Evolutionary conservation across 345 rosid species (phyloP).

Genomic region (Stellera chamaejasme): DNA sequence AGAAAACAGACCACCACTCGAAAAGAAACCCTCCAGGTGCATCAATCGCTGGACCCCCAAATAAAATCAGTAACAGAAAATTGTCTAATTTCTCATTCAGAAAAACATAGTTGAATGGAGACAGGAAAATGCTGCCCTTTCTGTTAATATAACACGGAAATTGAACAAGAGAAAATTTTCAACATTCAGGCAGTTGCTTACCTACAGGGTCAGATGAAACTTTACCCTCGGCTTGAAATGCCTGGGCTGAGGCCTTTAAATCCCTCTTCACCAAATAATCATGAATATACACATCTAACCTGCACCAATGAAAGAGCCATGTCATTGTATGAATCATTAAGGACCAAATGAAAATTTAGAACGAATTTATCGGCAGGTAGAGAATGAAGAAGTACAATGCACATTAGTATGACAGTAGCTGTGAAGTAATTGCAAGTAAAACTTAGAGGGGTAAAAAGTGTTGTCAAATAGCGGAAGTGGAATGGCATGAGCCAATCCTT

Average conservation of each 20-base stretch:
- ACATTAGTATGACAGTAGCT: background rate
- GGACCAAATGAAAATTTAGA: background rate
- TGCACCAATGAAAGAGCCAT: constrained; percentile 20
- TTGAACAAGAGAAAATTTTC: background rate
- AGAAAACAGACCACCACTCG: constrained; percentile 99
- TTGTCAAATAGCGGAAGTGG: background rate
- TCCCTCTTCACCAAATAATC: constrained; percentile 96
- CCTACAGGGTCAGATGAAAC: constrained; percentile 99
- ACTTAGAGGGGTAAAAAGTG: background rate
- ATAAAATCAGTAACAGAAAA: constrained; percentile 11
- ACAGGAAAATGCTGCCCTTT: too few species aligned
- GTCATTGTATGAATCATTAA: constrained; percentile 1
- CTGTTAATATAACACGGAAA: too few species aligned
- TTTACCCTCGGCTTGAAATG: constrained; percentile 96
- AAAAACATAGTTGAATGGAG: background rate
- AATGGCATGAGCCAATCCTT: too few species aligned
- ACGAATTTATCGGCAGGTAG: background rate
- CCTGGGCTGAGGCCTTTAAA: constrained; percentile 93
- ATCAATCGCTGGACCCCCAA: constrained; percentile 63
- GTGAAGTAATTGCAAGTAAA: background rate
- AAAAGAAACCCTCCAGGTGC: constrained; percentile 99
- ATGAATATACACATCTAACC: constrained; percentile 97
- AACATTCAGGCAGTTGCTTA: constrained; percentile 26
- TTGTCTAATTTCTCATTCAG: background rate
- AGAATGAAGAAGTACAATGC: background rate